Evolutionary conservation across 306 rosid species (phyloP).

Genomic region (Inga oerstediana): DNA sequence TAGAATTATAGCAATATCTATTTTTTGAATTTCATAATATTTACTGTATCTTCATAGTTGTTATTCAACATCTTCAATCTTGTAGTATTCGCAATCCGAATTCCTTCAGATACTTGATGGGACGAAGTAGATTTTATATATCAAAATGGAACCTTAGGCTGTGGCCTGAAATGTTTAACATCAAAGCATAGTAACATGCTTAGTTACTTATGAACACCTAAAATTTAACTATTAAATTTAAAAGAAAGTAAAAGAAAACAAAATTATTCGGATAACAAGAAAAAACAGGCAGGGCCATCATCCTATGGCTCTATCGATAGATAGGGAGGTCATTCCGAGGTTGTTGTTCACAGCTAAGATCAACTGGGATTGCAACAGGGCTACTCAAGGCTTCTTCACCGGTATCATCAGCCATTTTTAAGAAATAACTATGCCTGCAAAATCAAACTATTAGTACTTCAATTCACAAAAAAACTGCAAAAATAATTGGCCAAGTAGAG

Average conservation of each 20-base stretch:
- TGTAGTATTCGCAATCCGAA: not conserved
- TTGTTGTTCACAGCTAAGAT: slow-evolving; percentile 36
- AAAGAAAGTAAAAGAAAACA: slow-evolving; percentile 3
- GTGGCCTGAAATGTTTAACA: slow-evolving; percentile 4
- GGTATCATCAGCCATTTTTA: slow-evolving; percentile 64
- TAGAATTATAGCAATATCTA: no score
- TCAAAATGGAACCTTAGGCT: not conserved
- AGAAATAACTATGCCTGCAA: slow-evolving; percentile 94
- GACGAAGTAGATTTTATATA: not conserved
- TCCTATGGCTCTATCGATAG: slow-evolving; percentile 49
- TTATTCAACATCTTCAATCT: not conserved
- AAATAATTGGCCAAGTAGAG: slow-evolving; percentile 9
- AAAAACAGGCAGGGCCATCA: slow-evolving; percentile 16
- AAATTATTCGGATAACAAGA: not conserved
- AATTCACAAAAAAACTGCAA: not conserved
- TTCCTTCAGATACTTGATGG: not conserved
- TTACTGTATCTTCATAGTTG: not conserved
- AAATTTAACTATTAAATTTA: slow-evolving; percentile 8
- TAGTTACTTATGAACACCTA: slow-evolving; percentile 6
- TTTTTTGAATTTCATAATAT: not conserved
- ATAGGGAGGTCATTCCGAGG: slow-evolving; percentile 70
- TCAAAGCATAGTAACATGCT: not conserved
- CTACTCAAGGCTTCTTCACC: slow-evolving; percentile 69
- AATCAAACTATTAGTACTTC: slow-evolving; percentile 33
- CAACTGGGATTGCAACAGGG: slow-evolving; percentile 46